Evolutionary conservation across 345 rosid species (phyloP), one percentile per base, ranked within the genome.

Genomic region (Boechera retrofracta): DNA sequence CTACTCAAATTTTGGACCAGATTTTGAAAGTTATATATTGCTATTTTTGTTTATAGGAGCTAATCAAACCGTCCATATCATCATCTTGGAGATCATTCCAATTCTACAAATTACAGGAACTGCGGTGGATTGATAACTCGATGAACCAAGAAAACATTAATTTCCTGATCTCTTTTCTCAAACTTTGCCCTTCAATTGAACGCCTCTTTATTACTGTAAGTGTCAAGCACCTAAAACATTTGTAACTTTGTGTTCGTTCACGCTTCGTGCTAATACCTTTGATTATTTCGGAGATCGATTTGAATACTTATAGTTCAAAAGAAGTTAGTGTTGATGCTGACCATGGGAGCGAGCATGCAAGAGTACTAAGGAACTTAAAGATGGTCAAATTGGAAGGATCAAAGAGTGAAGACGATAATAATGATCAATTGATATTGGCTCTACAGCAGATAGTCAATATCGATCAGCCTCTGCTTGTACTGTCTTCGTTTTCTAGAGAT

Each of bases 91-190:
- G 84, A 55, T 82, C 83, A 24, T 87, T 87, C 51, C 87, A 82
- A 33, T 86, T 89, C 74, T 89, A 85, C 71, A 81, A 76, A 16
- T 64, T 89, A 62, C 85, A 82, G 55, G 91, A 86, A 65, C 11
- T 89, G 58, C 67, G 84, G 83, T 89, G 94, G 94, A 85, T 86
- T 3, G 94, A 89, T 53, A 64, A 71, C 74, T 78, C 75, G 10
- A 41, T 63, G 29, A 73, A 77, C 73, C 75, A 72, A 64, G 81
- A 64, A 73, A 83, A 82, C 62, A 64, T 38, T 13, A 78, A 61
- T 44, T 58, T 80, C 24, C 15, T 87, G 9, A 74, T 87, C 70
- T 73, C 82, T 45, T 89, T 86, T 82, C 79, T 89, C 52, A 84
- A 82, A 47, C 76, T 89, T 5, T 87, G 89, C 24, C 91, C 89